Conservation (phyloP, 2,329 filamentous ascomycete genomes). For the Trichoderma arundinaceum region DNA sequence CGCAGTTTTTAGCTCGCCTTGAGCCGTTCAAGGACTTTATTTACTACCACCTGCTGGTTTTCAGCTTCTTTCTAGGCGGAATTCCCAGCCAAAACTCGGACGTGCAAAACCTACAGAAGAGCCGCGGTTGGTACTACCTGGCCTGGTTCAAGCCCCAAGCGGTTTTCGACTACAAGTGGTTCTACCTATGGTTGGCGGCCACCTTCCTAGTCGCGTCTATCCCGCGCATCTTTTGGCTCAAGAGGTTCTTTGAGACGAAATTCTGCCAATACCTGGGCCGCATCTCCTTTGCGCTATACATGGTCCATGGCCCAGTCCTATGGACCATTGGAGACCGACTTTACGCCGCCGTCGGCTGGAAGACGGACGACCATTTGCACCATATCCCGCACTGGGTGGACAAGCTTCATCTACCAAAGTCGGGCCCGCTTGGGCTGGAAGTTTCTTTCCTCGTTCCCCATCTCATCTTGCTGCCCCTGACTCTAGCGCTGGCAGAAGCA, state of each 20-base stretch:
- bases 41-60: conserved; percentile 57
- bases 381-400: conserved; percentile 63
- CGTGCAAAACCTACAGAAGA: conserved; percentile 56
- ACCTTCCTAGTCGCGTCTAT: conserved; percentile 60
- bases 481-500: conserved; percentile 63
- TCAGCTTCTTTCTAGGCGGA: conserved; percentile 64
- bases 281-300: conserved; percentile 67
- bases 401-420: conserved; percentile 58
- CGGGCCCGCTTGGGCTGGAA: conserved; percentile 66
- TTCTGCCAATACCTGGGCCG: conserved; percentile 67
- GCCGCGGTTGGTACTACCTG: conserved; percentile 65
- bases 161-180: conserved; percentile 70
- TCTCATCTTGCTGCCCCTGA: conserved; percentile 63
- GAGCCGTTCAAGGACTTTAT: conserved; percentile 57
- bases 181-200: conserved; percentile 68
- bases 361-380: conserved; percentile 53
- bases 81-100: conserved; percentile 59
- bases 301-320: conserved; percentile 68
- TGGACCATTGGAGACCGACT: conserved; percentile 66
- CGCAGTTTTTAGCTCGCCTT: conserved; percentile 53
- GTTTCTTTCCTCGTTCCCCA: conserved; percentile 64
- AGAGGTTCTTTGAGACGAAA: conserved; percentile 61
- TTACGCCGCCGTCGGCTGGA: conserved; percentile 66
- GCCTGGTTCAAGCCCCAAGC: conserved; percentile 69
- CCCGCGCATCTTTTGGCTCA: conserved; percentile 63